A percentile compares a stretch with the other conserved stretches of the same genome.
phyloP scores from a whole-genome alignment of 129 eudicot species.

The Artemisia tridentata region DNA sequence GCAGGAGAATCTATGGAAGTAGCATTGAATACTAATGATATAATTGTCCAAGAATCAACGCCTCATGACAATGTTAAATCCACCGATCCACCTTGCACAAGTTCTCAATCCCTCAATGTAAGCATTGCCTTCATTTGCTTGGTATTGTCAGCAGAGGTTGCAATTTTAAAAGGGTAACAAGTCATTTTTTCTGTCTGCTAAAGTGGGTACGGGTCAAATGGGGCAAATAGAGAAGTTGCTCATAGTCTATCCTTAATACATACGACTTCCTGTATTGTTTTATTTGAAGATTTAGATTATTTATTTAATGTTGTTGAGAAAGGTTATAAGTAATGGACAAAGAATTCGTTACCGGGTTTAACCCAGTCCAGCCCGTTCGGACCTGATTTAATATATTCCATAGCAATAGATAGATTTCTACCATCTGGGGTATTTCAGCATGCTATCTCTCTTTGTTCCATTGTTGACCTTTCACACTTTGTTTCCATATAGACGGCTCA shows the following conservation, averaged over 20 bases:
- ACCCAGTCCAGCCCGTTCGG: not conserved
- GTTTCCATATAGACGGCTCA: constrained; percentile 34
- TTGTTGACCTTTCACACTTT: constrained; percentile 5
- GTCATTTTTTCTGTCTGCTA: not conserved
- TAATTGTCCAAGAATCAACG: constrained; percentile 18
- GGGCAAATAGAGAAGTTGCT: not conserved
- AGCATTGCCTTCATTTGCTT: not conserved
- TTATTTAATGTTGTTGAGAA: too few relatives aligned
- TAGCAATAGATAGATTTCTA: not conserved
- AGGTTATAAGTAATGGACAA: not conserved
- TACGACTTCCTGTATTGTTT: not conserved
- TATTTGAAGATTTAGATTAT: not conserved
- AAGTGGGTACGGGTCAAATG: not conserved
- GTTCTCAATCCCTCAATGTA: too few relatives aligned
- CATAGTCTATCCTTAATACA: not conserved
- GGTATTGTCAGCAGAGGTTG: constrained; percentile 3
- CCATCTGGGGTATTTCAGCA: not conserved
- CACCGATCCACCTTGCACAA: not conserved
- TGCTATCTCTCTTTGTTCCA: not conserved
- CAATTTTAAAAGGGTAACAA: not conserved
- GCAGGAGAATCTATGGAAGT: constrained; percentile 9
- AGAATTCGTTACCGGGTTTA: not conserved
- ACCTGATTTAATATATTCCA: constrained; percentile 4
- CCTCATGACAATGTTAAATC: constrained; percentile 21
- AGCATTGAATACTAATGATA: constrained; percentile 13